Conservation (phyloP, 176 grass and related monocot genomes). For the Carex scoparia region DNA sequence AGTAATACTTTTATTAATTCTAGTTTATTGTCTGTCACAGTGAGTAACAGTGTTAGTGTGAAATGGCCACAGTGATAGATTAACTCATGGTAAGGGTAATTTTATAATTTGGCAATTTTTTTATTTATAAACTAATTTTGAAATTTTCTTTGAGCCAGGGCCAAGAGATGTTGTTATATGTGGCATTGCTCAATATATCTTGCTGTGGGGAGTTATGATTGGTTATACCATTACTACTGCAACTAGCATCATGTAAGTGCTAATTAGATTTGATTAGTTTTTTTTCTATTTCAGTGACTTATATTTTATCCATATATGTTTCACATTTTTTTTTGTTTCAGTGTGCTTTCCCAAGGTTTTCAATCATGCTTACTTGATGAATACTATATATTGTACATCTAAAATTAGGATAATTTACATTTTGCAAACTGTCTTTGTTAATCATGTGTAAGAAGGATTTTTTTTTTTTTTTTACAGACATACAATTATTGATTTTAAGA, state of each 20-base stretch:
- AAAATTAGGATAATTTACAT: background rate
- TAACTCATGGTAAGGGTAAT: too few relatives aligned
- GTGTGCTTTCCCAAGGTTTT: background rate
- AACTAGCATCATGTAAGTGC: constrained; percentile 74
- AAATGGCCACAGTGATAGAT: background rate
- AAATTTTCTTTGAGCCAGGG: constrained; percentile 25
- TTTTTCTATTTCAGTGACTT: background rate
- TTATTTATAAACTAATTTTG: background rate
- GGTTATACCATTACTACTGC: constrained; percentile 91
- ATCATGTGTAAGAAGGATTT: background rate
- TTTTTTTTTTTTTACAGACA: background rate
- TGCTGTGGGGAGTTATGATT: constrained; percentile 77
- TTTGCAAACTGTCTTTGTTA: background rate
- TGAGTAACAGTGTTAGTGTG: background rate
- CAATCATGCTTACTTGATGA: background rate
- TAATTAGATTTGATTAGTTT: background rate
- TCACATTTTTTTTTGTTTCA: background rate
- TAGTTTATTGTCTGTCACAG: background rate
- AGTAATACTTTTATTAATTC: background rate
- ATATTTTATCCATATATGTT: background rate
- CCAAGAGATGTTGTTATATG: constrained; percentile 57
- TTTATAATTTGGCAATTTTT: background rate
- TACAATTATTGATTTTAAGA: background rate
- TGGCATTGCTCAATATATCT: constrained; percentile 57
- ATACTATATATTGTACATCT: background rate